Conservation (phyloP, 345 rosid species). For the Sapria himalayana region DNA sequence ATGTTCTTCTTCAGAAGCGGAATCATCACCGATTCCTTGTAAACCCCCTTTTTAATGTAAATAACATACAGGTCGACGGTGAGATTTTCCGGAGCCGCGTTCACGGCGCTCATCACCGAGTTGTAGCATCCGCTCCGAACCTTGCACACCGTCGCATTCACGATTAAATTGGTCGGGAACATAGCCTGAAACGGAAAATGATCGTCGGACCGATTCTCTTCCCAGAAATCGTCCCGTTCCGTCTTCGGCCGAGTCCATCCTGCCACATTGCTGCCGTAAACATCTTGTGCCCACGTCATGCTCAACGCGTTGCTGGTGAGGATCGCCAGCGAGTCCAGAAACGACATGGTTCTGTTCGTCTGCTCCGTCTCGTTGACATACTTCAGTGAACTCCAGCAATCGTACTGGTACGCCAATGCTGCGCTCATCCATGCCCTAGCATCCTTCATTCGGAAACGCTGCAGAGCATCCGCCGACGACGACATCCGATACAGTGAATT, state of each 20-base stretch:
- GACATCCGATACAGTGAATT: constrained; percentile 31
- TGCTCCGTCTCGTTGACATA: constrained; percentile 42
- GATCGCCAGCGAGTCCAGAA: constrained; percentile 21
- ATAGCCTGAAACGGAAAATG: constrained; percentile 10
- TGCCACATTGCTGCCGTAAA: constrained; percentile 20
- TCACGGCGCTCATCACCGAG: constrained; percentile 66
- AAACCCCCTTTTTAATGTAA: constrained; percentile 36
- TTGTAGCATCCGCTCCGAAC: constrained; percentile 22
- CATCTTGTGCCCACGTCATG: constrained; percentile 45
- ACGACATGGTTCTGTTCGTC: constrained; percentile 41
- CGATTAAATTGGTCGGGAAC: constrained; percentile 24
- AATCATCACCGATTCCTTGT: constrained; percentile 54
- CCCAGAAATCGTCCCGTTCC: constrained; percentile 67
- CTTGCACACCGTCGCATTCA: constrained; percentile 54
- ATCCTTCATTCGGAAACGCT: constrained; percentile 34
- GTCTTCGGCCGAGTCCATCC: constrained; percentile 51
- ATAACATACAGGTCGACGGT: constrained; percentile 26
- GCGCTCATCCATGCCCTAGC: constrained; percentile 74
- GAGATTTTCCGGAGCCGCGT: constrained; percentile 44
- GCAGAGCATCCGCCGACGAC: constrained; percentile 19
- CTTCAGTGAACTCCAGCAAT: constrained; percentile 47
- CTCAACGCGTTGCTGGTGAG: constrained; percentile 52
- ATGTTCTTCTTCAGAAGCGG: constrained; percentile 65
- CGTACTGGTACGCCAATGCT: constrained; percentile 52
- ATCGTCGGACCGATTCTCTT: constrained; percentile 10